These are phyloP conservation scores for Trichoderma parareesei DNA, from an alignment of 495 filamentous ascomycete genomes.

Conservation along the genomic window DNA sequence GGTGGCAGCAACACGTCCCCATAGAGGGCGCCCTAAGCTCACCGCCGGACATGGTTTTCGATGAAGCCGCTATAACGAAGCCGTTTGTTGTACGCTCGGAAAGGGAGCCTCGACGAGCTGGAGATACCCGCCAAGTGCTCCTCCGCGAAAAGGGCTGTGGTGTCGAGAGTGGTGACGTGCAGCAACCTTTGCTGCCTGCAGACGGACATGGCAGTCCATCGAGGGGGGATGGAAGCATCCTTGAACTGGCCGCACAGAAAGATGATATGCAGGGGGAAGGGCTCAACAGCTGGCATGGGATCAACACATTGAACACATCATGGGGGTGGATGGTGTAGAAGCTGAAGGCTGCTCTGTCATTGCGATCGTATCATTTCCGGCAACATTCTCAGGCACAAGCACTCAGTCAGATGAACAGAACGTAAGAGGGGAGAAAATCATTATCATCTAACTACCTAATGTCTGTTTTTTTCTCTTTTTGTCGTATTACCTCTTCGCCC, in stretches of 20 bases:
- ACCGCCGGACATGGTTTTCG: background rate
- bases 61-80: background rate
- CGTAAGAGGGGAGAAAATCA: constrained; percentile 9
- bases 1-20: background rate
- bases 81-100: background rate
- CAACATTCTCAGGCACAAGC: background rate
- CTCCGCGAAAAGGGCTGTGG: background rate
- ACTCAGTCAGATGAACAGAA: background rate
- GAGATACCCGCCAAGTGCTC: background rate
- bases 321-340: background rate
- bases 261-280: background rate
- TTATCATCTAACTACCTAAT: constrained; percentile 11
- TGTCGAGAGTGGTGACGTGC: background rate
- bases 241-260: background rate
- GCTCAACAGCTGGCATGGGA: background rate
- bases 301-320: background rate
- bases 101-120: background rate
- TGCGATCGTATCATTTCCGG: too few species aligned
- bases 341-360: background rate
- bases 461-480: background rate
- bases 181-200: background rate
- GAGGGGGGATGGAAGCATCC: background rate
- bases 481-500: background rate
- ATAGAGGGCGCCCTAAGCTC: background rate
- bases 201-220: background rate